Evolutionary conservation across 768 basidiomycete genomes (phyloP), one percentile per base, ranked within the genome.

Genomic region (Tylopilus sp.): DNA sequence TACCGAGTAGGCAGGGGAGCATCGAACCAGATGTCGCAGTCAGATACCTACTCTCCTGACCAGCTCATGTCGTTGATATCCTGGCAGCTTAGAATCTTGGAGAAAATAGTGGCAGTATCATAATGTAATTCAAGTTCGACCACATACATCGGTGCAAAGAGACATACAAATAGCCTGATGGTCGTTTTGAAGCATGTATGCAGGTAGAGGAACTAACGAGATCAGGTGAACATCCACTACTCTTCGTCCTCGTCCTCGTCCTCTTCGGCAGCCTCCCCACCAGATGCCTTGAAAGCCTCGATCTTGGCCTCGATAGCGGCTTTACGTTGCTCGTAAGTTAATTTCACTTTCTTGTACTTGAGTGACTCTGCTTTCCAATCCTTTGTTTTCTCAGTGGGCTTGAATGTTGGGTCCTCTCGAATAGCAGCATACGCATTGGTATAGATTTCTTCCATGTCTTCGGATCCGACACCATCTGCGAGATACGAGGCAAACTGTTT

Each of bases 361-460:
- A 79, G 69, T 53, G 77, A 74, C 73, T 97, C 96, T 29, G 87
- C 78, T 71, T 88, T 92, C 95, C 95, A 98, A 76, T 95, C 91
- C 65, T 81, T 81, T 37, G 85, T 73, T 78, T 98, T 97, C 56
- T 94, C 89, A 34, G 87, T 84, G 46, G 92, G 86, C 72, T 90
- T 85, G 83, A 95, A 95, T 21, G 75, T 72, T 43, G 97, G 96
- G 70, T 97, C 87, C 69, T 95, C 95, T 57, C 97, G 91, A 73
- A 98, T 99, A 57, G 93, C 91, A 50, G 91, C 87, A 75, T 97
- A 91, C 3, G 92, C 95, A 65, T 87, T 89, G 34, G 82, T 81
- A 78, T 90, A 98, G 56, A 99, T 87, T 70, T 98, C 97, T 72
- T 98, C 92, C 2, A 98, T 92, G 66, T 98, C 96, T 60, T 95